Evolutionary conservation across 2,329 filamentous ascomycete genomes (phyloP).

Genomic region (Pseudogymnoascus sp.): DNA sequence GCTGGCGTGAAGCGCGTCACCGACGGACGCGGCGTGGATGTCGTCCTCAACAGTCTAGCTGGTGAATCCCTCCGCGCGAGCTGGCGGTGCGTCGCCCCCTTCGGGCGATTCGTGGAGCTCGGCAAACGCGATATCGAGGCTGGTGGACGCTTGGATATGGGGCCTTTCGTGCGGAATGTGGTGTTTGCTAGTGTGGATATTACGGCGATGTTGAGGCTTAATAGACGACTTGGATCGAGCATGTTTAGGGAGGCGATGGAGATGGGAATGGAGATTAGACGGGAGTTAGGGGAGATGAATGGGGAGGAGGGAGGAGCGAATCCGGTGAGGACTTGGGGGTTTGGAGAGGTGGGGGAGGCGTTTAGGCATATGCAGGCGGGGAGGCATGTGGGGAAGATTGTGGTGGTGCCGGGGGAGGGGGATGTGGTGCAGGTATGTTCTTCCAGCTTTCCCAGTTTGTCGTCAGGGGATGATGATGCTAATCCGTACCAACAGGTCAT

Average conservation of each 20-base stretch:
- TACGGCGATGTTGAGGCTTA: slow-evolving; percentile 27
- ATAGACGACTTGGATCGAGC: slow-evolving; percentile 26
- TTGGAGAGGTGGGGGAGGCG: slow-evolving; percentile 15
- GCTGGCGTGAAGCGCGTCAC: slow-evolving; percentile 29
- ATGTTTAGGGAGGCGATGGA: slow-evolving; percentile 32
- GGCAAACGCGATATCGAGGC: slow-evolving; percentile 35
- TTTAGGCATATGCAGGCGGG: slow-evolving; percentile 20
- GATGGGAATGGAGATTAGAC: slow-evolving; percentile 21
- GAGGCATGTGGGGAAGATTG: slow-evolving; percentile 20
- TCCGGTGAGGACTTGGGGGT: neutral
- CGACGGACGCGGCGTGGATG: slow-evolving; percentile 29
- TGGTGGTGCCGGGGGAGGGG: slow-evolving; percentile 36
- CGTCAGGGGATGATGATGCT: neutral
- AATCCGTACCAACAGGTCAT: slow-evolving; percentile 15
- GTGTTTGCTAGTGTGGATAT: slow-evolving; percentile 3
- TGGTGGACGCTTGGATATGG: slow-evolving; percentile 26
- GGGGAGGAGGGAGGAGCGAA: neutral
- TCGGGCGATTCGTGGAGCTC: slow-evolving; percentile 39
- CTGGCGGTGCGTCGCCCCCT: slow-evolving; percentile 34
- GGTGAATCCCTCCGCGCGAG: slow-evolving; percentile 29
- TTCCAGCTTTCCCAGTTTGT: neutral
- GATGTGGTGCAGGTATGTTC: slow-evolving; percentile 38
- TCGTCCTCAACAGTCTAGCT: slow-evolving; percentile 32
- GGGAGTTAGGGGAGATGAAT: neutral
- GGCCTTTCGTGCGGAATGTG: slow-evolving; percentile 1